Evolutionary conservation across 192 early-diverging fungal species (phyloP).

Genomic region (Coemansia sp.): DNA sequence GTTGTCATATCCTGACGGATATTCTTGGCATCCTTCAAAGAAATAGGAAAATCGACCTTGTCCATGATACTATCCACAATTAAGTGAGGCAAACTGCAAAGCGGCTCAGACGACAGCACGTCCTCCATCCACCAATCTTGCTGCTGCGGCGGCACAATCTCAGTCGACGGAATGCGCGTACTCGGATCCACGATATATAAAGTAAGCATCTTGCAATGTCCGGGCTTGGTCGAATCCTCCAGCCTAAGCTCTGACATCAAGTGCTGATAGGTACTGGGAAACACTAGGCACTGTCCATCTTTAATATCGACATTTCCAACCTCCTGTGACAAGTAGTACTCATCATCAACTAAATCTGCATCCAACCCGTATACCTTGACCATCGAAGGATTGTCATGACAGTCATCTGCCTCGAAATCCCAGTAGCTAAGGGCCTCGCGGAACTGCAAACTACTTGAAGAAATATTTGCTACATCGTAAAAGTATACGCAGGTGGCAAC

Average conservation of each 20-base stretch:
- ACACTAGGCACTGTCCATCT: slow-evolving; percentile 65
- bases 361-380: slow-evolving; percentile 23
- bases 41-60: not conserved
- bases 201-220: slow-evolving; percentile 65
- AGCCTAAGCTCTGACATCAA: slow-evolving; percentile 63
- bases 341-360: slow-evolving; percentile 30
- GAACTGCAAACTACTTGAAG: slow-evolving; percentile 60
- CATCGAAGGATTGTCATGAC: not conserved
- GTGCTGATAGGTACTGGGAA: slow-evolving; percentile 75
- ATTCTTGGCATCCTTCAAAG: slow-evolving; percentile 49
- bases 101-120: not conserved
- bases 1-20: slow-evolving; percentile 47
- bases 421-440: slow-evolving; percentile 16
- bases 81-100: slow-evolving; percentile 16
- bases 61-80: slow-evolving; percentile 14
- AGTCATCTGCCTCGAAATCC: not conserved
- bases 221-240: slow-evolving; percentile 60
- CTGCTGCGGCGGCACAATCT: slow-evolving; percentile 67
- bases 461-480: slow-evolving; percentile 63
- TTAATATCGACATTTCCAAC: slow-evolving; percentile 49
- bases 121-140: slow-evolving; percentile 34
- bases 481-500: too few species aligned
- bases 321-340: slow-evolving; percentile 27
- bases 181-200: slow-evolving; percentile 74
- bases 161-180: slow-evolving; percentile 56